phyloP scores from a whole-genome alignment of 2,329 filamentous ascomycete genomes.

The Aureobasidium musti region DNA sequence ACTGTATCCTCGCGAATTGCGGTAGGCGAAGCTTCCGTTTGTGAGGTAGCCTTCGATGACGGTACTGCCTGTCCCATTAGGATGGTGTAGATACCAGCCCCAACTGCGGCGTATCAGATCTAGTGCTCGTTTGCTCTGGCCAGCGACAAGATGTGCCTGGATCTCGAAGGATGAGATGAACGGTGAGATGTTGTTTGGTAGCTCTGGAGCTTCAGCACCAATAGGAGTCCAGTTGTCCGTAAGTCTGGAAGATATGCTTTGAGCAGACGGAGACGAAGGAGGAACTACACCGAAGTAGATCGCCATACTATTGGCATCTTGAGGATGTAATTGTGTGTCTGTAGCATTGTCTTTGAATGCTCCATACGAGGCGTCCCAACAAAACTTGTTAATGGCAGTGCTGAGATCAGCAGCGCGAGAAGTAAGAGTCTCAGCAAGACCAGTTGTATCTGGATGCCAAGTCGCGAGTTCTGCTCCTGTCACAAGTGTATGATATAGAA shows the following conservation, averaged over 20 bases:
- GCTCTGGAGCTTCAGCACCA: slow-evolving; percentile 58
- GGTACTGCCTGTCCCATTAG: slow-evolving; percentile 60
- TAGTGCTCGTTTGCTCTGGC: slow-evolving; percentile 52
- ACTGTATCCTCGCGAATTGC: slow-evolving; percentile 36
- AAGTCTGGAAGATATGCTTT: slow-evolving; percentile 39
- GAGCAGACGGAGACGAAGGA: slow-evolving; percentile 32
- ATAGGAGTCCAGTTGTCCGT: slow-evolving; percentile 58
- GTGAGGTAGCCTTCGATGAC: slow-evolving; percentile 61
- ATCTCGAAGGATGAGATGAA: slow-evolving; percentile 63
- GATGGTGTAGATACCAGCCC: slow-evolving; percentile 62
- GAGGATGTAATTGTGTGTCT: slow-evolving; percentile 50
- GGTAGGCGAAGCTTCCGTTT: slow-evolving; percentile 60
- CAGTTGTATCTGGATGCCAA: slow-evolving; percentile 37
- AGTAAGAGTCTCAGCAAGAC: slow-evolving; percentile 34
- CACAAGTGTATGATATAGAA: slow-evolving; percentile 50
- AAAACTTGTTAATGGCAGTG: slow-evolving; percentile 37
- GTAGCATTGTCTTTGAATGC: slow-evolving; percentile 43
- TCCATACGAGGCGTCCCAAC: slow-evolving; percentile 36
- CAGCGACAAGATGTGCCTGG: slow-evolving; percentile 56
- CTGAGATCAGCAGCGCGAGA: slow-evolving; percentile 35
- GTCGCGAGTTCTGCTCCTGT: slow-evolving; percentile 38
- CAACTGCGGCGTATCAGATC: slow-evolving; percentile 59
- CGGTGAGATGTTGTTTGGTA: slow-evolving; percentile 59
- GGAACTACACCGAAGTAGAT: slow-evolving; percentile 33
- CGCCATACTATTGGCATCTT: slow-evolving; percentile 43